These are phyloP conservation scores for Fraxinus sp. DNA, from an alignment of 305 asterid genomes.

Conservation along the genomic window DNA sequence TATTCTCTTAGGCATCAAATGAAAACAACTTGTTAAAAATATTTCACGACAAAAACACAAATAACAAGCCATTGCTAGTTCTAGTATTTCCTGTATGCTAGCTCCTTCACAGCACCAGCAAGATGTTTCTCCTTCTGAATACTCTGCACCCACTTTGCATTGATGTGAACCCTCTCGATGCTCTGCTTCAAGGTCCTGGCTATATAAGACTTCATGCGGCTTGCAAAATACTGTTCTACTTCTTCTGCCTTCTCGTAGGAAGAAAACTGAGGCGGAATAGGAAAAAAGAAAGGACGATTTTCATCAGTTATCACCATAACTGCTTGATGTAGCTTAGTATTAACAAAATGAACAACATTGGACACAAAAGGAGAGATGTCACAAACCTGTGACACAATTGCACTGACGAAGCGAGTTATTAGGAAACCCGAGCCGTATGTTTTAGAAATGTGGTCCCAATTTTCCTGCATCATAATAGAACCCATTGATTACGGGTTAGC, in stretches of 20 bases:
- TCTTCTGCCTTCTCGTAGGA: slow-evolving; percentile 70
- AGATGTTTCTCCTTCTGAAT: slow-evolving; percentile 69
- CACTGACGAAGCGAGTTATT: slow-evolving; percentile 67
- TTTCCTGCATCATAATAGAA: slow-evolving; percentile 43
- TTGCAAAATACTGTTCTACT: slow-evolving; percentile 66
- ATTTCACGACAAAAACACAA: background rate
- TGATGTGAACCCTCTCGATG: slow-evolving; percentile 73
- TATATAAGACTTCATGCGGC: slow-evolving; percentile 73
- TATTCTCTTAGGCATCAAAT: background rate
- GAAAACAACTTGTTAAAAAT: background rate
- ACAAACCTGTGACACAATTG: slow-evolving; percentile 76
- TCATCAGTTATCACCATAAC: background rate
- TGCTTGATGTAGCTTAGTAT: background rate
- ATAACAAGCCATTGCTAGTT: background rate
- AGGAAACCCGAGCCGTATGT: slow-evolving; percentile 88
- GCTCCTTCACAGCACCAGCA: slow-evolving; percentile 56
- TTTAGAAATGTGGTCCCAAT: slow-evolving; percentile 73
- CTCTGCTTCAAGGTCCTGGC: slow-evolving; percentile 92
- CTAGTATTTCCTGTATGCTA: slow-evolving; percentile 60
- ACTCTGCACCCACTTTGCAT: slow-evolving; percentile 78
- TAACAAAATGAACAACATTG: background rate
- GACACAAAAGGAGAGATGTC: slow-evolving; percentile 12
- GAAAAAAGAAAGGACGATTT: background rate
- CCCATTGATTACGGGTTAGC: background rate
- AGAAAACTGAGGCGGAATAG: slow-evolving; percentile 53